Conservation (phyloP, 345 rosid genomes). For the Eucalyptus brandiana region DNA sequence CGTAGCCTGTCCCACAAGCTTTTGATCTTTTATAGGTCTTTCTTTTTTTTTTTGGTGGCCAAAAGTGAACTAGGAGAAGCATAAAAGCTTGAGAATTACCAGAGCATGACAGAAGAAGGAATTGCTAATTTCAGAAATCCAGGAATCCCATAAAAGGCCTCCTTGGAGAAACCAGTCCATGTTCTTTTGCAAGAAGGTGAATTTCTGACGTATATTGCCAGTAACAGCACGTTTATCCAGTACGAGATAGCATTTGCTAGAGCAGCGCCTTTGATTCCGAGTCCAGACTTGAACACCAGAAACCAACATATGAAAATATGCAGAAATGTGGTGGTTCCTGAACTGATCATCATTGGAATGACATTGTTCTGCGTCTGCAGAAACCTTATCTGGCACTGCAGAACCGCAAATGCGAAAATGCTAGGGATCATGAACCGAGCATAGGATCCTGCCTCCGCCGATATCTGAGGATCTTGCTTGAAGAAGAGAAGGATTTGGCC, state of each 20-base stretch:
- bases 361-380: constrained; percentile 37
- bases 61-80: background rate
- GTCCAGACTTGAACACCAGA: constrained; percentile 20
- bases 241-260: constrained; percentile 13
- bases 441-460: background rate
- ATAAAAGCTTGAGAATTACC: background rate
- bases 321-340: constrained; percentile 23
- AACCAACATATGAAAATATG: constrained; percentile 32
- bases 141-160: background rate
- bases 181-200: background rate
- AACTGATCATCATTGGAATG: constrained; percentile 29
- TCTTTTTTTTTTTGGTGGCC: background rate
- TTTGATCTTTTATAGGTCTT: background rate
- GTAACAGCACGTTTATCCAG: background rate
- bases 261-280: constrained; percentile 47
- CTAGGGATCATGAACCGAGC: background rate
- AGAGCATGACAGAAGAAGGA: background rate
- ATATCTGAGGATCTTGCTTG: background rate
- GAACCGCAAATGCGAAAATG: background rate
- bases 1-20: background rate
- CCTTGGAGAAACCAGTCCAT: background rate
- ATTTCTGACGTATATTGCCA: background rate
- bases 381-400: constrained; percentile 10
- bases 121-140: background rate
- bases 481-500: background rate